Percentiles rank a stretch among this genome's conserved stretches.
These are phyloP conservation scores for Alternaria ventricosa DNA, from an alignment of 2,329 filamentous ascomycete species.

Conservation along the genomic window DNA sequence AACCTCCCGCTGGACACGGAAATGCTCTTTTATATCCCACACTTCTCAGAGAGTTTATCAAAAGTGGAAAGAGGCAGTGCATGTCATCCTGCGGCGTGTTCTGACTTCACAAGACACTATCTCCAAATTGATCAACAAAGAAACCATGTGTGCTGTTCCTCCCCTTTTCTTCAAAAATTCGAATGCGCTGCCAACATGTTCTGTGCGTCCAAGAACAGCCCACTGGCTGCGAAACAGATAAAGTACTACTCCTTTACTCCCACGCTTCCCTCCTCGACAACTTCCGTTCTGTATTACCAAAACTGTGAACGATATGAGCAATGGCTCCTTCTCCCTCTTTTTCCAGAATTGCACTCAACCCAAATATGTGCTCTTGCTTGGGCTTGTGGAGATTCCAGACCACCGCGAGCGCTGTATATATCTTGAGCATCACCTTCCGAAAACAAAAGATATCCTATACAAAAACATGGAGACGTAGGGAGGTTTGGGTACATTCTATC, in stretches of 20 bases:
- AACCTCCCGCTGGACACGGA: rapidly evolving
- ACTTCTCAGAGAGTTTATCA: too few relatives aligned
- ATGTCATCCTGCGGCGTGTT: neutral
- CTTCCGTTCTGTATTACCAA: neutral
- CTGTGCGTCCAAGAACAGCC: neutral
- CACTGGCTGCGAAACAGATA: rapidly evolving
- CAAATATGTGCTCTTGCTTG: too few relatives aligned
- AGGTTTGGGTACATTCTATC: rapidly evolving
- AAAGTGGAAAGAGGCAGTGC: too few relatives aligned
- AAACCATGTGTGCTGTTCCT: neutral
- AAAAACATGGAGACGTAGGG: rapidly evolving
- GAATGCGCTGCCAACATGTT: too few relatives aligned
- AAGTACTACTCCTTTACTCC: rapidly evolving
- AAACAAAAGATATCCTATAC: neutral
- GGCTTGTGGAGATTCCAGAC: too few relatives aligned
- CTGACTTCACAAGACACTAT: too few relatives aligned
- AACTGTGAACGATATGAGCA: neutral
- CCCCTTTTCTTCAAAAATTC: neutral
- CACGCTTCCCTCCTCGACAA: neutral
- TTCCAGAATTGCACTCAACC: neutral
- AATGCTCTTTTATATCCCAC: neutral
- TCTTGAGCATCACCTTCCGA: rapidly evolving
- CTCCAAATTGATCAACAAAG: too few relatives aligned
- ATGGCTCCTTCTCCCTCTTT: neutral
- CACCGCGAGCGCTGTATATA: too few relatives aligned